Evolutionary conservation across 495 filamentous ascomycete genomes (phyloP).

Genomic region (Thozetella sp.): DNA sequence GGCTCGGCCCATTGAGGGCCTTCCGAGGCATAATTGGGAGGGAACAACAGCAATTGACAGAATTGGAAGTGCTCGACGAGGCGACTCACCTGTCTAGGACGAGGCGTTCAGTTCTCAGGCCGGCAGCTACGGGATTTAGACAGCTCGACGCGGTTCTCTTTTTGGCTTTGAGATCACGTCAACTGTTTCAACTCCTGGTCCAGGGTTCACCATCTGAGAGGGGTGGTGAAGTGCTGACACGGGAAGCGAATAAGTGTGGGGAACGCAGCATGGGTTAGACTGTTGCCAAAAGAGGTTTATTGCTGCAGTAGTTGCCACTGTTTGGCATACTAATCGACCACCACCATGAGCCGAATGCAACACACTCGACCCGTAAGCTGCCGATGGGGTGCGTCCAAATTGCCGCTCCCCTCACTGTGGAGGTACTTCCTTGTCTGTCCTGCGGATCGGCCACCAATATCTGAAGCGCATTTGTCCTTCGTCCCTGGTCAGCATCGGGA

Average conservation of each 20-base stretch:
- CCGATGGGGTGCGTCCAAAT: conserved; percentile 15
- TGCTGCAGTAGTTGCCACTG: not conserved
- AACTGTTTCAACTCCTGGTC: not conserved
- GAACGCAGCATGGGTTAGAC: conserved; percentile 11
- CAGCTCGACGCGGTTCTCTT: not conserved
- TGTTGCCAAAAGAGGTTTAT: conserved; percentile 1
- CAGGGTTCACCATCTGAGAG: conserved; percentile 13
- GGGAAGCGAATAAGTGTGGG: conserved; percentile 24
- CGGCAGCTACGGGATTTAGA: not conserved
- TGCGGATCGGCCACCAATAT: not conserved
- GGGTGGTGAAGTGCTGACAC: conserved; percentile 6
- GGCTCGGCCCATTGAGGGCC: not conserved
- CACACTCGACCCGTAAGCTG: conserved; percentile 13
- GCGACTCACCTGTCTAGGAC: too few relatives aligned
- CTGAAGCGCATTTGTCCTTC: too few relatives aligned
- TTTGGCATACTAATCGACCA: conserved; percentile 16
- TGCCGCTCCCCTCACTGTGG: conserved; percentile 18
- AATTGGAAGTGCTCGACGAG: not conserved
- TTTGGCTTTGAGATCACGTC: not conserved
- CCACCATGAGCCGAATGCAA: conserved; percentile 22
- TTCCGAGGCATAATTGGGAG: not conserved
- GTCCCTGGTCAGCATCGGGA: too few relatives aligned
- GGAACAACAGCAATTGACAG: not conserved
- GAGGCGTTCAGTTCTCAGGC: too few relatives aligned
- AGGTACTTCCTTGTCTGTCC: conserved; percentile 14